phyloP scores from a whole-genome alignment of 306 rosid genomes.

The Hylodesmum podocarpum region DNA sequence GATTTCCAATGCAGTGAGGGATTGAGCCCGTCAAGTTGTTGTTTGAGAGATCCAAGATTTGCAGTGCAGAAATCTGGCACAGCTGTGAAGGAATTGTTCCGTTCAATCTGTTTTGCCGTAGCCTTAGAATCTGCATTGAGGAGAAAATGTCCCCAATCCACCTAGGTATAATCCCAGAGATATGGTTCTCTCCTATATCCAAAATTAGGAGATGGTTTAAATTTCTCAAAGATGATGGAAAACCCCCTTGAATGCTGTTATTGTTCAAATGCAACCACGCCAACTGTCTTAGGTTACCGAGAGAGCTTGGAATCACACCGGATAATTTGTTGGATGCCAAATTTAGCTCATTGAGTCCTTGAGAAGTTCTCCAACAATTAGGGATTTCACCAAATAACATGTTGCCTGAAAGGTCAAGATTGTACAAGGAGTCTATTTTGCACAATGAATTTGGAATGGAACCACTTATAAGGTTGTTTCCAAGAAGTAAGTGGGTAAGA shows the following conservation, averaged over 20 bases:
- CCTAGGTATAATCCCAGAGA: slow-evolving; percentile 31
- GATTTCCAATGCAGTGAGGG: slow-evolving; percentile 22
- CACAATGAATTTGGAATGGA: slow-evolving; percentile 23
- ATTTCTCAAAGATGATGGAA: background rate
- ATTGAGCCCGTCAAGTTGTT: slow-evolving; percentile 9
- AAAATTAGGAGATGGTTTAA: background rate
- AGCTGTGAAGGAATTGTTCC: slow-evolving; percentile 23
- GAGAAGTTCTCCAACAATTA: slow-evolving; percentile 5
- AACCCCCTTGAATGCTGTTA: slow-evolving; percentile 21
- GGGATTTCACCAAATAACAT: slow-evolving; percentile 26
- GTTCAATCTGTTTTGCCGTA: background rate
- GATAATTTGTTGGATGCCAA: slow-evolving; percentile 10
- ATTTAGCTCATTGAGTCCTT: background rate
- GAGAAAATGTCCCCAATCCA: slow-evolving; percentile 11
- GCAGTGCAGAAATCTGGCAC: slow-evolving; percentile 6
- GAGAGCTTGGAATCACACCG: slow-evolving; percentile 13
- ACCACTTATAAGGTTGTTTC: slow-evolving; percentile 14
- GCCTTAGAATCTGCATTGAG: slow-evolving; percentile 5
- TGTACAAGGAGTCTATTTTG: slow-evolving; percentile 4
- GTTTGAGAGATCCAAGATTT: slow-evolving; percentile 27
- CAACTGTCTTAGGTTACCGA: background rate
- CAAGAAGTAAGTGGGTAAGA: slow-evolving; percentile 7
- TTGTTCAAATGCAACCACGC: slow-evolving; percentile 25
- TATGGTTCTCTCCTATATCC: slow-evolving; percentile 31
- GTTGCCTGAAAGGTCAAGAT: slow-evolving; percentile 34